Percentiles rank a stretch among this genome's conserved stretches.
Evolutionary conservation across 495 filamentous ascomycete species (phyloP).

Genomic region (Aspergillus asperescens): DNA sequence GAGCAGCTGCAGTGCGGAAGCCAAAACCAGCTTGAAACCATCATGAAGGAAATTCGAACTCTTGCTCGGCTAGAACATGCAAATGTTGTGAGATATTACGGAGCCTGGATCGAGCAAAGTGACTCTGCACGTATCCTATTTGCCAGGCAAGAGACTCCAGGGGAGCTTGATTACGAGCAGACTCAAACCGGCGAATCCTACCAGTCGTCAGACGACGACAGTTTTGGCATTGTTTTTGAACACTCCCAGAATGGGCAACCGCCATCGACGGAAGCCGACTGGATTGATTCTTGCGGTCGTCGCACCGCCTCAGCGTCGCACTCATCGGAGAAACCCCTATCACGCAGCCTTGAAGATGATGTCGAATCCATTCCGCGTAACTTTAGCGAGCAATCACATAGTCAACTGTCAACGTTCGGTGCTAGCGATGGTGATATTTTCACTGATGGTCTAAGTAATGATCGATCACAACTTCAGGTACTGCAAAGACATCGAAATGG

Average conservation of each 20-base stretch:
- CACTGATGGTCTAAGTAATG: slow-evolving; percentile 44
- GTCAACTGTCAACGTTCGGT: slow-evolving; percentile 32
- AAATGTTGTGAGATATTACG: slow-evolving; percentile 52
- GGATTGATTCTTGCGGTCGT: slow-evolving; percentile 16
- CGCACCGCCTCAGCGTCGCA: slow-evolving; percentile 25
- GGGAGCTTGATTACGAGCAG: slow-evolving; percentile 16
- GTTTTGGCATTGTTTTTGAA: slow-evolving; percentile 42
- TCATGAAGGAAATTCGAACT: slow-evolving; percentile 51
- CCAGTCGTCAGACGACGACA: slow-evolving; percentile 25
- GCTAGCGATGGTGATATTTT: slow-evolving; percentile 45
- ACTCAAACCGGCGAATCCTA: slow-evolving; percentile 9
- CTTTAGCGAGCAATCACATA: slow-evolving; percentile 26
- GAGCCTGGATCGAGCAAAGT: slow-evolving; percentile 48
- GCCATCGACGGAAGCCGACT: slow-evolving; percentile 23
- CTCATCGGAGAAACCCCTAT: slow-evolving; percentile 31
- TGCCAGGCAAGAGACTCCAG: slow-evolving; percentile 16
- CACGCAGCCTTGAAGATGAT: slow-evolving; percentile 26
- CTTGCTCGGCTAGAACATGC: slow-evolving; percentile 50
- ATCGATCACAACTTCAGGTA: slow-evolving; percentile 35
- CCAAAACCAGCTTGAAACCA: slow-evolving; percentile 43
- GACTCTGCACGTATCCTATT: slow-evolving; percentile 23
- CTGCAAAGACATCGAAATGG: slow-evolving; percentile 24
- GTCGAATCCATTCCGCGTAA: slow-evolving; percentile 41
- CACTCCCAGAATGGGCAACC: slow-evolving; percentile 24
- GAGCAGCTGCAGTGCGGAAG: slow-evolving; percentile 43